phyloP scores from a whole-genome alignment of 2,329 filamentous ascomycete genomes.

The Ophiocordyceps australis region DNA sequence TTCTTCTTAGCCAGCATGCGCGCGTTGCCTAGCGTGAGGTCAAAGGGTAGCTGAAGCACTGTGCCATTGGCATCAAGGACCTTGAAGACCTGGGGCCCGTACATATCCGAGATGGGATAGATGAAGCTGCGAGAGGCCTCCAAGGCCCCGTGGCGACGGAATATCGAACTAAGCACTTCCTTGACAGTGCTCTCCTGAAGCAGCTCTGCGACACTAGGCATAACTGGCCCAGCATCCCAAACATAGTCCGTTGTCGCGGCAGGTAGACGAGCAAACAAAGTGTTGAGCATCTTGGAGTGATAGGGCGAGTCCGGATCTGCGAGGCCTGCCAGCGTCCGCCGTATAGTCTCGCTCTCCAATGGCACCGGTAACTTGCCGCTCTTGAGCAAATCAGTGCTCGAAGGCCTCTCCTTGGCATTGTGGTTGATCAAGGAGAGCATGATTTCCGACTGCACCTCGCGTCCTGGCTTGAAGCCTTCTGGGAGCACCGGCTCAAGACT shows the following conservation, averaged over 20 bases:
- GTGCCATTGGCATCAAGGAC: constrained; percentile 70
- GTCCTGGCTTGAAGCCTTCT: constrained; percentile 46
- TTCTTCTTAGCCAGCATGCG: constrained; percentile 59
- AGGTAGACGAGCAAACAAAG: constrained; percentile 59
- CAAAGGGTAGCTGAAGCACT: constrained; percentile 86
- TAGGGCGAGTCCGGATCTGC: constrained; percentile 73
- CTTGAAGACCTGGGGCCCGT: constrained; percentile 54
- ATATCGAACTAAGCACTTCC: constrained; percentile 57
- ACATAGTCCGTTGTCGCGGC: constrained; percentile 68
- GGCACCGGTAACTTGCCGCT: constrained; percentile 78
- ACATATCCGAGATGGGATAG: constrained; percentile 69
- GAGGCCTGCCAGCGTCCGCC: constrained; percentile 63
- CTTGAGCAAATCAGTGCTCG: constrained; percentile 63
- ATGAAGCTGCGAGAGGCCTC: constrained; percentile 58
- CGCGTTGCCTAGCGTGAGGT: constrained; percentile 78
- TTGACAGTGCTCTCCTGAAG: constrained; percentile 59
- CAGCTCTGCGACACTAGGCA: constrained; percentile 37
- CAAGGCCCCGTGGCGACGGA: constrained; percentile 76
- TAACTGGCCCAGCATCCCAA: constrained; percentile 51
- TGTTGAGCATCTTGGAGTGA: constrained; percentile 76
- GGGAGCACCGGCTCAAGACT: constrained; percentile 53
- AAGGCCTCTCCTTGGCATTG: constrained; percentile 65
- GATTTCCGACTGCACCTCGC: constrained; percentile 62
- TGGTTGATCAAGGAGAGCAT: constrained; percentile 68
- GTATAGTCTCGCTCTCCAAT: constrained; percentile 82